These are phyloP conservation scores for Komagataella mondaviorum DNA, from an alignment of 805 yeast genomes.

Conservation along the genomic window DNA sequence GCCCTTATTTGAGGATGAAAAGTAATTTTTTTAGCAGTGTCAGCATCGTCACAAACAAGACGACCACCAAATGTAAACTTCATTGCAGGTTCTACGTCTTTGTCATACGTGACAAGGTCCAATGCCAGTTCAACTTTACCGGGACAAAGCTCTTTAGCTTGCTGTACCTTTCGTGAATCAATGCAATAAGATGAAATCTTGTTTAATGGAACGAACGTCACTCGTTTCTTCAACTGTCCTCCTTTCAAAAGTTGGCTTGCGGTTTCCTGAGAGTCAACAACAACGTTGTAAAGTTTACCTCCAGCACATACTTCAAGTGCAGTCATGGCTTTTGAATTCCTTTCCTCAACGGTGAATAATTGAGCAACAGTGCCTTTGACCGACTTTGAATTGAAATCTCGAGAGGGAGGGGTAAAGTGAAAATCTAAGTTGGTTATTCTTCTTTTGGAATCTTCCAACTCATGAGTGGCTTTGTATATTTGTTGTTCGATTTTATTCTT, in stretches of 20 bases:
- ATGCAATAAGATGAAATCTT: slow-evolving; percentile 57
- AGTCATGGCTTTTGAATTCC: slow-evolving; percentile 45
- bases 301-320: slow-evolving; percentile 96
- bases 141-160: slow-evolving; percentile 72
- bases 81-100: slow-evolving; percentile 69
- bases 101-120: slow-evolving; percentile 62
- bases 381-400: slow-evolving; percentile 41
- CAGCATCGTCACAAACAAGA: slow-evolving; percentile 78
- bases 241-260: slow-evolving; percentile 74
- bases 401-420: slow-evolving; percentile 49
- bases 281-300: slow-evolving; percentile 75
- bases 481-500: slow-evolving; percentile 31
- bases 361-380: slow-evolving; percentile 90
- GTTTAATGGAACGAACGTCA: slow-evolving; percentile 85
- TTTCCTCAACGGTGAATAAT: slow-evolving; percentile 49
- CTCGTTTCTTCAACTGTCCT: slow-evolving; percentile 69
- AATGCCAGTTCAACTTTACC: slow-evolving; percentile 83
- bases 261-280: slow-evolving; percentile 76
- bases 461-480: slow-evolving; percentile 26
- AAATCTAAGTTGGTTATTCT: slow-evolving; percentile 66
- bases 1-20: slow-evolving; percentile 72
- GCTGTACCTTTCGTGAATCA: slow-evolving; percentile 32
- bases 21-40: slow-evolving; percentile 80
- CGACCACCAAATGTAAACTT: slow-evolving; percentile 83
- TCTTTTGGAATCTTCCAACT: slow-evolving; percentile 44